Conservation (phyloP, 192 early-diverging fungal species). For the Coemansia umbellata region DNA sequence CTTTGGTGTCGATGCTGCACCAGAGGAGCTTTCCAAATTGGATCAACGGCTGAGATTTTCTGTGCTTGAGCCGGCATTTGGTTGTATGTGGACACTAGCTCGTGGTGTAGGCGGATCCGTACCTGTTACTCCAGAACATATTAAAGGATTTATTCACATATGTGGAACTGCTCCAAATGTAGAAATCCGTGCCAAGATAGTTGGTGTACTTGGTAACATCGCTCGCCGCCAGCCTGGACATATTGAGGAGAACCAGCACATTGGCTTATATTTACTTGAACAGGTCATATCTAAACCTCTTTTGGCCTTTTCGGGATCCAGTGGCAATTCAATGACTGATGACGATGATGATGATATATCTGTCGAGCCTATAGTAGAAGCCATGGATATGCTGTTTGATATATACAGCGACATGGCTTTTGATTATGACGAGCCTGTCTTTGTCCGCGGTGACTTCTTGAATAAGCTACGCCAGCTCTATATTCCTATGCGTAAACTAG, state of each 20-base stretch:
- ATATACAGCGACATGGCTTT: slow-evolving; percentile 79
- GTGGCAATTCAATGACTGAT: neutral
- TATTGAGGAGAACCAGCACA: slow-evolving; percentile 45
- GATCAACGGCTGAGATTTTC: slow-evolving; percentile 54
- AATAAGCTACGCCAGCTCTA: slow-evolving; percentile 54
- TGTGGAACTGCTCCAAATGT: slow-evolving; percentile 17
- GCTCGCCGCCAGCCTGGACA: slow-evolving; percentile 62
- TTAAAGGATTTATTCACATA: slow-evolving; percentile 49
- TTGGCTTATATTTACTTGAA: slow-evolving; percentile 66
- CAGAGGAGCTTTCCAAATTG: slow-evolving; percentile 49
- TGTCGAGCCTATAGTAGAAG: slow-evolving; percentile 60
- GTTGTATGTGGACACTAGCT: slow-evolving; percentile 74
- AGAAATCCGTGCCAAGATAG: slow-evolving; percentile 58
- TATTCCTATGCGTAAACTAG: slow-evolving; percentile 51
- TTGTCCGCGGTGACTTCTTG: slow-evolving; percentile 65
- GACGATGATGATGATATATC: too few relatives aligned
- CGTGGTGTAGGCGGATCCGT: slow-evolving; percentile 61
- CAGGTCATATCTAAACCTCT: slow-evolving; percentile 26
- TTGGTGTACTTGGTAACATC: slow-evolving; percentile 72
- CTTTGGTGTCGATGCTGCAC: slow-evolving; percentile 46
- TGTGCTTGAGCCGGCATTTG: slow-evolving; percentile 63
- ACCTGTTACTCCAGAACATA: slow-evolving; percentile 44
- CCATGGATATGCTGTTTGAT: slow-evolving; percentile 82
- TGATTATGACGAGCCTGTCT: slow-evolving; percentile 84
- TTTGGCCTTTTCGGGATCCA: neutral